Evolutionary conservation across 2,329 filamentous ascomycete genomes (phyloP).

Genomic region (Pseudogymnoascus sp.): DNA sequence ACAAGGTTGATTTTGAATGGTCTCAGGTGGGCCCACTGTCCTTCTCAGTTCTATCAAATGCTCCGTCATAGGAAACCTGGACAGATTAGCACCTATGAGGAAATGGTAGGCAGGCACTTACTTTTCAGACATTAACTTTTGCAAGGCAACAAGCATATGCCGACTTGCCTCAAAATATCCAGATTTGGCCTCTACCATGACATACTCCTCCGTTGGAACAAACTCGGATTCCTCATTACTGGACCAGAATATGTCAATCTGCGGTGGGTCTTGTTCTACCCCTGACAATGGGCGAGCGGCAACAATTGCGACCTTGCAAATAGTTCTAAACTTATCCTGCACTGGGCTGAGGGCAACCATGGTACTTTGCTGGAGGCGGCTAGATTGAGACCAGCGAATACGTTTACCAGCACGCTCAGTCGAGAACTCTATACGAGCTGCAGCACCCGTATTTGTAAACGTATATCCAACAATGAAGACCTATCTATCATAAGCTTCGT

Average conservation of each 20-base stretch:
- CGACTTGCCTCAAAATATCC: constrained; percentile 74
- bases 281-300: constrained; percentile 60
- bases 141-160: constrained; percentile 65
- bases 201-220: constrained; percentile 51
- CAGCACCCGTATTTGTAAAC: constrained; percentile 54
- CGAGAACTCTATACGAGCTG: constrained; percentile 64
- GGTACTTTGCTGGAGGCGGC: constrained; percentile 45
- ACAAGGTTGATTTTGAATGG: constrained; percentile 42
- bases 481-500: constrained; percentile 32
- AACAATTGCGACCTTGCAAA: constrained; percentile 65
- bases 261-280: constrained; percentile 58
- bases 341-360: constrained; percentile 46
- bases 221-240: constrained; percentile 52
- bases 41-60: constrained; percentile 48
- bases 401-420: constrained; percentile 55
- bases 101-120: constrained; percentile 12
- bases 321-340: constrained; percentile 53
- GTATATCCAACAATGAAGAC: constrained; percentile 60
- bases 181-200: constrained; percentile 70
- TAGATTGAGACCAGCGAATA: constrained; percentile 56
- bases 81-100: not conserved
- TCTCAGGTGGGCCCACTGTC: constrained; percentile 42
- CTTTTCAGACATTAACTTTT: constrained; percentile 37
- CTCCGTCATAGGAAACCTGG: constrained; percentile 52
- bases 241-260: constrained; percentile 70